These are phyloP conservation scores for Bipolaris victoriae DNA, from an alignment of 2,329 filamentous ascomycete genomes.

Conservation along the genomic window DNA sequence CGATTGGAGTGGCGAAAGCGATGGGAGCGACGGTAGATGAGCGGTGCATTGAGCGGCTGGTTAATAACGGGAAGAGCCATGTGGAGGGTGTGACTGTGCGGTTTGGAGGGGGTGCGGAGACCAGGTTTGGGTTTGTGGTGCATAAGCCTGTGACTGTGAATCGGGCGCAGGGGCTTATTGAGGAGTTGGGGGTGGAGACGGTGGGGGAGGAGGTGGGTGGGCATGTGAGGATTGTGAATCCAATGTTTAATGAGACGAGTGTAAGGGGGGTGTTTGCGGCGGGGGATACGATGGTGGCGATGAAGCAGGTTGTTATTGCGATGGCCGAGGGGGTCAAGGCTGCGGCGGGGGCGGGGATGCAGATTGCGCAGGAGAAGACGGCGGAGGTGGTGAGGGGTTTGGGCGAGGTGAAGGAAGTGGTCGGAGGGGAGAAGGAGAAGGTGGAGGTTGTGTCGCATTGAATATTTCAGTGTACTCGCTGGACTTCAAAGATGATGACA, in stretches of 20 bases:
- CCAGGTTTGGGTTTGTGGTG: slow-evolving; percentile 37
- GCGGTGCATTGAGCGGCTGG: slow-evolving; percentile 29
- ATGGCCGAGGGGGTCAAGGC: slow-evolving; percentile 41
- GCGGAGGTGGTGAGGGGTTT: neutral
- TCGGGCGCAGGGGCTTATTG: slow-evolving; percentile 37
- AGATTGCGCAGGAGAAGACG: slow-evolving; percentile 30
- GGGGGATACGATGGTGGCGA: slow-evolving; percentile 54
- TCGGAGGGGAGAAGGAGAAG: slow-evolving; percentile 5
- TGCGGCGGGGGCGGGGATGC: slow-evolving; percentile 31
- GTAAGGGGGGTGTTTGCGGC: slow-evolving; percentile 61
- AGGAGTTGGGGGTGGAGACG: slow-evolving; percentile 44
- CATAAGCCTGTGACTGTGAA: slow-evolving; percentile 40
- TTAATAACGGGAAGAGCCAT: slow-evolving; percentile 38
- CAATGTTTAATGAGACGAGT: slow-evolving; percentile 58
- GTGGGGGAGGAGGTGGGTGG: slow-evolving; percentile 50
- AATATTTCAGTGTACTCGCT: too few relatives aligned
- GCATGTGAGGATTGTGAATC: slow-evolving; percentile 50
- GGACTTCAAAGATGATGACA: too few relatives aligned
- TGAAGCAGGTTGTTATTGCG: slow-evolving; percentile 42
- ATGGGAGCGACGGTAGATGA: slow-evolving; percentile 36
- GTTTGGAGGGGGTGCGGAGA: slow-evolving; percentile 35
- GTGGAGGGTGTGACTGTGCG: slow-evolving; percentile 36
- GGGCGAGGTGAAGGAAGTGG: neutral
- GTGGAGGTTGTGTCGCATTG: slow-evolving; percentile 1
- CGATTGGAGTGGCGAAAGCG: slow-evolving; percentile 26